Evolutionary conservation across 257 asterid species (phyloP), one percentile per base, ranked within the genome.

Genomic region (Eucommia ulmoides): DNA sequence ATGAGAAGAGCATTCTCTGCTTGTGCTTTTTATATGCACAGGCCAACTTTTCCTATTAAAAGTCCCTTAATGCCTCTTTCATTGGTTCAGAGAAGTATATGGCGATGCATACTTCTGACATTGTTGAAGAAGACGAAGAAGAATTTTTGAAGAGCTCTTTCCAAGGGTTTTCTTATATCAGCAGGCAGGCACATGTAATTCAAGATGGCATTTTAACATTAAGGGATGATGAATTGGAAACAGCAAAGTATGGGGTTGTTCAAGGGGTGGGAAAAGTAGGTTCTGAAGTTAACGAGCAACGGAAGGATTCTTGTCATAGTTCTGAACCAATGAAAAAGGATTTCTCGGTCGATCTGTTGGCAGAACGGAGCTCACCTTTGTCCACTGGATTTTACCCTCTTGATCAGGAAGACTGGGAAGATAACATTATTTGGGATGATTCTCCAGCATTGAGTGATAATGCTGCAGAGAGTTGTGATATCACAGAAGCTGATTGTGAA

Each of bases 371-470:
- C 49, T 59, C 67, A 15, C 65, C 66, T 44, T 63, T 53, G 48
- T 67, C 81, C 24, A 57, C 80, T 20, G 68, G 81, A 26, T 75
- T 80, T 53, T 74, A 71, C 64, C 88, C 94, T 51, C 81, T 91
- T 68, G 96, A 83, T 58, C 98, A 91, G 71, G 78, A 80, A 67
- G 83, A 91, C 62, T 91, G 98, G 98, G 98, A 91, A 70, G 96
- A 86, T 65, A 71, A 64, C 62, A 86, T 91, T 68, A 72, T 83
- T 64, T 91, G 98, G 98, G 74, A 75, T 58, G 72, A 71, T 67
- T 80, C 98, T 51, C 93, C 96, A 21, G 64, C 70, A 24, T 55
- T 60, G 38, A 55, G 65, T 69, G 76, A 58, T 47, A 69, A 60
- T 68, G 56, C 71, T 65, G 74, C 74, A 17, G 96, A 91, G 72